phyloP scores from a whole-genome alignment of 441 rosid species.

The Euphorbia celastroides region DNA sequence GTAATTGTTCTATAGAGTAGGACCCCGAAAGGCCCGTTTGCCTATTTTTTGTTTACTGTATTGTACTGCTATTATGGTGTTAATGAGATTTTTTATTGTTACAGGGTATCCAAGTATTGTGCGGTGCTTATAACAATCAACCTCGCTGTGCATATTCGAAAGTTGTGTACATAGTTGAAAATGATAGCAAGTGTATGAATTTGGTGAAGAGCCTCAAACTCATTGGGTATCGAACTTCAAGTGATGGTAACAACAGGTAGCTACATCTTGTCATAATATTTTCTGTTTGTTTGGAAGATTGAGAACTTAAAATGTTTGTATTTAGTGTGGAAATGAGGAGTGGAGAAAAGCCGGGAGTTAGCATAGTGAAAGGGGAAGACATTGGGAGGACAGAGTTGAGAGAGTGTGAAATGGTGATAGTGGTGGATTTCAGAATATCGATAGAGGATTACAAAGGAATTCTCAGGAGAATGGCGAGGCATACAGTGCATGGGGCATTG shows the following conservation, averaged over 20 bases:
- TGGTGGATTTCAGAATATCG: constrained; percentile 36
- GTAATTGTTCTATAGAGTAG: not conserved
- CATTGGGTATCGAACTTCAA: constrained; percentile 31
- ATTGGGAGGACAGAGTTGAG: constrained; percentile 28
- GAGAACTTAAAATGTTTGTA: not conserved
- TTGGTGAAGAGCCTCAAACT: constrained; percentile 34
- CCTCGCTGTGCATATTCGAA: constrained; percentile 19
- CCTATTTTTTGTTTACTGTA: not conserved
- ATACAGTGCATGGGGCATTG: constrained; percentile 33
- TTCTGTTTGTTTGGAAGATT: too few species aligned
- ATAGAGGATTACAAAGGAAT: constrained; percentile 33
- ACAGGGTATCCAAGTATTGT: constrained; percentile 34
- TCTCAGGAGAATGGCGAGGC: constrained; percentile 50
- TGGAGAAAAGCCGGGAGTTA: constrained; percentile 25
- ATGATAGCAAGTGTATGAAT: constrained; percentile 27
- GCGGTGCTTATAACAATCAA: constrained; percentile 8
- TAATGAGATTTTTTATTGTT: not conserved
- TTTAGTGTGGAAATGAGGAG: constrained; percentile 26
- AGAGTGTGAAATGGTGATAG: constrained; percentile 34
- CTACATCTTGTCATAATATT: not conserved
- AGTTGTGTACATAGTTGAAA: constrained; percentile 32
- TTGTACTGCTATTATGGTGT: not conserved
- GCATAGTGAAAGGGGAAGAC: constrained; percentile 30
- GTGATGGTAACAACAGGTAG: constrained; percentile 35
- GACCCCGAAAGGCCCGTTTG: not conserved